Evolutionary conservation across 2,329 filamentous ascomycete species (phyloP), one percentile per base, ranked within the genome.

Genomic region (Aspergillus versicolor): DNA sequence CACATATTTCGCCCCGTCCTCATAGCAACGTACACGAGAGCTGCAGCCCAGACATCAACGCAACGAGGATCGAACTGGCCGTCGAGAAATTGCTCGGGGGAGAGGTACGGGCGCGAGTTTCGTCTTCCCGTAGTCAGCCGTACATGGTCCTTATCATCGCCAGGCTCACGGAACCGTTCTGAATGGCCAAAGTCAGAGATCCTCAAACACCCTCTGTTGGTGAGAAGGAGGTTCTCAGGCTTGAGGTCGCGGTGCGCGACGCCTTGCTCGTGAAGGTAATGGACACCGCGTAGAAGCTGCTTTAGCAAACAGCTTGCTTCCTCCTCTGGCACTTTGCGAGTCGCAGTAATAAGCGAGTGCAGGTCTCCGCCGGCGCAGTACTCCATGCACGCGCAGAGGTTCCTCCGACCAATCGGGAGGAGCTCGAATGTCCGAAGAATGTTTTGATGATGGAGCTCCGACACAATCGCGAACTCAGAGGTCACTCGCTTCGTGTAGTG

Each of bases 151-250:
- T 19, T 3, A 27, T 40, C 48, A 17, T 42, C 48, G 3, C 24
- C 8, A 17, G 38, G 22, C 8, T 30, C 22, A 1, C 27, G 38
- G 27, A 52, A 37, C 7, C 49, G 41, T 21, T 52, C 24, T 2
- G 49, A 27, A 24, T 52, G 13, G 11, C 40, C 49, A 34, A 52
- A 52, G 27, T 52, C 49, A 1, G 49, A 44, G 17, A 52, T 52
- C 27, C 44, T 50, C 11, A 50, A 37, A 27, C 47, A 41, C 13
- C 34, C 47, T 5, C 21, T 5, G 0, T 27, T 13, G 2, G 47
- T 50, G 3, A 50, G 47, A n/a, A 50, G 47, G 34, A 50, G 47
- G 9, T 50, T 50, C 22, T 50, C 47, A 3, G 47, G 47, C 21
- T 50, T 50, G n/a, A 50, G 34, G 22, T 41, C 47, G 8, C 17